A percentile compares a stretch with the other conserved stretches of the same genome.
phyloP scores from a whole-genome alignment of 2,329 filamentous ascomycete genomes.

The Penicillium sclerotiorum region DNA sequence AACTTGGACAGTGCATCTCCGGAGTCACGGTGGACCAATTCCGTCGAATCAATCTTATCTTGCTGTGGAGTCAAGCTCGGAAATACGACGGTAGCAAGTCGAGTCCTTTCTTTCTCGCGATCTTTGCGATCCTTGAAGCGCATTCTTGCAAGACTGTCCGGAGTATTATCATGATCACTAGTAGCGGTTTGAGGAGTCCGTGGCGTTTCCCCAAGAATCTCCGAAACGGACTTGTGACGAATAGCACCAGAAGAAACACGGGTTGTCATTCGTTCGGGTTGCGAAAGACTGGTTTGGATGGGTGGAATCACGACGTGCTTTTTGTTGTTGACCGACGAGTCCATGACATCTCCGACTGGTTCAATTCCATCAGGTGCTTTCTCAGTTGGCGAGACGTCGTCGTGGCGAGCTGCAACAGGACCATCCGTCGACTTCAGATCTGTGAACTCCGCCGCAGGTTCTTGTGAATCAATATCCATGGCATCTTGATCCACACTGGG shows the following conservation, averaged over 20 bases:
- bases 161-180: constrained; percentile 38
- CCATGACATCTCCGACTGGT: constrained; percentile 3
- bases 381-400: constrained; percentile 19
- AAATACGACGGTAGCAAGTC: constrained; percentile 76
- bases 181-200: constrained; percentile 36
- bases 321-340: constrained; percentile 24
- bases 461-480: constrained; percentile 23
- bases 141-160: constrained; percentile 40
- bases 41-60: constrained; percentile 48
- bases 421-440: constrained; percentile 19
- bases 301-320: constrained; percentile 27
- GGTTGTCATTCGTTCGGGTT: constrained; percentile 64
- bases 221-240: constrained; percentile 71
- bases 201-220: constrained; percentile 67
- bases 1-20: constrained; percentile 50
- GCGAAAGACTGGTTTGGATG: constrained; percentile 33
- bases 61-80: constrained; percentile 63
- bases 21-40: constrained; percentile 46
- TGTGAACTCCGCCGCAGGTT: constrained; percentile 7
- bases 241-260: constrained; percentile 71
- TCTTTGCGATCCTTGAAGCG: constrained; percentile 56
- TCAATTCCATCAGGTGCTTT: constrained; percentile 14
- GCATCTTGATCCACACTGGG: constrained; percentile 17
- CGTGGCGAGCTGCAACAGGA: constrained; percentile 10
- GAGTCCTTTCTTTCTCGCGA: constrained; percentile 61